Conservation (phyloP, 2,329 filamentous ascomycete species). For the Colletotrichum spinosum region DNA sequence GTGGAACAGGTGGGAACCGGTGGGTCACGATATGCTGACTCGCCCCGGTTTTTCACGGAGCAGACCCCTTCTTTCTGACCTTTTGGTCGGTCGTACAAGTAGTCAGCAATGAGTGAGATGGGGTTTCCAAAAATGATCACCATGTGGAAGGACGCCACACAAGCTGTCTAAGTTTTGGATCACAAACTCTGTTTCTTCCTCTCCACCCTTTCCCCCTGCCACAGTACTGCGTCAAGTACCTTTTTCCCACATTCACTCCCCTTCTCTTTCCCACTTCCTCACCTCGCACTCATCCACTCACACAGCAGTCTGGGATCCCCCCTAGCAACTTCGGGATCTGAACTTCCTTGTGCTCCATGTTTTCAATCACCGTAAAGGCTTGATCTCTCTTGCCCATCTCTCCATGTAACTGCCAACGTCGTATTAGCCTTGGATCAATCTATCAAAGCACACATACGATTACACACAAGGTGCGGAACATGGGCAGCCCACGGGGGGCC, state of each 20-base stretch:
- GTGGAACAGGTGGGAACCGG: slow-evolving; percentile 35
- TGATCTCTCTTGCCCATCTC: not conserved
- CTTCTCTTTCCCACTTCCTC: too few relatives aligned
- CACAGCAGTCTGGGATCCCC: slow-evolving; percentile 4
- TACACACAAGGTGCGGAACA: too few relatives aligned
- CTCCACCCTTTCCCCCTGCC: not conserved
- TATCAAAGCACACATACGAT: too few relatives aligned
- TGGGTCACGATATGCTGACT: slow-evolving; percentile 31
- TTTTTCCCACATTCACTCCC: too few relatives aligned
- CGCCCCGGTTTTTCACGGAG: slow-evolving; percentile 29
- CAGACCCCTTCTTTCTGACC: slow-evolving; percentile 29
- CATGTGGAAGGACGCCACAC: slow-evolving; percentile 36
- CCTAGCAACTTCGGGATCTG: slow-evolving; percentile 34
- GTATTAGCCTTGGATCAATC: too few relatives aligned
- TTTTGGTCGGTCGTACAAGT: slow-evolving; percentile 14
- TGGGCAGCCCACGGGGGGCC: not conserved
- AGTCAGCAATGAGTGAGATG: slow-evolving; percentile 33
- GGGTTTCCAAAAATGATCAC: slow-evolving; percentile 36
- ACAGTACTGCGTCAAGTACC: too few relatives aligned
- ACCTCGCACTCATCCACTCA: too few relatives aligned
- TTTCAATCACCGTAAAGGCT: slow-evolving; percentile 7
- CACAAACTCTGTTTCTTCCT: slow-evolving; percentile 34
- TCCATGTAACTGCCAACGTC: not conserved
- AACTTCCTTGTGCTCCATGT: slow-evolving; percentile 15
- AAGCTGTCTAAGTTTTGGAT: slow-evolving; percentile 29